Percentiles rank a stretch among this genome's conserved stretches.
Conservation (phyloP, 257 asterid genomes). For the Nicotiana benthamiana region DNA sequence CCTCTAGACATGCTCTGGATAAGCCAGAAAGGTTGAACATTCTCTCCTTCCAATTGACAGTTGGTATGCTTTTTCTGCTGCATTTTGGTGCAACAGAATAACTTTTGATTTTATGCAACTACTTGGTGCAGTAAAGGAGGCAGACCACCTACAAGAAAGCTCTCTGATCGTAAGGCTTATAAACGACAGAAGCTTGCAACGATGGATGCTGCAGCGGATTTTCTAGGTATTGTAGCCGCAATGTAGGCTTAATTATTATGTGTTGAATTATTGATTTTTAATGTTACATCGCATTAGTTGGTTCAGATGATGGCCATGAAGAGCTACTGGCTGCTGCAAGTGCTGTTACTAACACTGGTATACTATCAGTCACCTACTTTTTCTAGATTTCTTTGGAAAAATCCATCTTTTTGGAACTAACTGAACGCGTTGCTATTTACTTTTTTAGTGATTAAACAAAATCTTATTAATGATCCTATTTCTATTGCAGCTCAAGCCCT, state of each 20-base stretch:
- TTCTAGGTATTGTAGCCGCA: slow-evolving; percentile 44
- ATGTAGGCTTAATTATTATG: neutral
- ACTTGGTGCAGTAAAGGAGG: slow-evolving; percentile 61
- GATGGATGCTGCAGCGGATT: slow-evolving; percentile 53
- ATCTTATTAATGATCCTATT: neutral
- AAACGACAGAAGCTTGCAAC: slow-evolving; percentile 63
- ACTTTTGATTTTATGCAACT: slow-evolving; percentile 20
- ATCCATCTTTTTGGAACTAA: slow-evolving; percentile 16
- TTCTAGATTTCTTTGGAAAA: neutral
- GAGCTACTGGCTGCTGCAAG: slow-evolving; percentile 90
- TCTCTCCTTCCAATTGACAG: neutral
- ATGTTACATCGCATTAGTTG: slow-evolving; percentile 28
- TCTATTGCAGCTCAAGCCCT: slow-evolving; percentile 61
- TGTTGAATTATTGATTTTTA: slow-evolving; percentile 8
- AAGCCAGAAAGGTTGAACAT: slow-evolving; percentile 61
- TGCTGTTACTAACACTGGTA: slow-evolving; percentile 73
- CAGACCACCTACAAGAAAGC: slow-evolving; percentile 78
- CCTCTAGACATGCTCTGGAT: slow-evolving; percentile 69
- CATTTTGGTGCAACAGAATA: neutral
- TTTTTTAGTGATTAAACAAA: neutral
- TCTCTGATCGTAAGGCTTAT: slow-evolving; percentile 77
- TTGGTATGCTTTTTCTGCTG: neutral
- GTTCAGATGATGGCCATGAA: slow-evolving; percentile 83
- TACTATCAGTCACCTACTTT: slow-evolving; percentile 13
- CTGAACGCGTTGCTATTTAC: slow-evolving; percentile 1